Evolutionary conservation across 805 yeast species (phyloP), one percentile per base, ranked within the genome.

Genomic region (Candida easanensis): DNA sequence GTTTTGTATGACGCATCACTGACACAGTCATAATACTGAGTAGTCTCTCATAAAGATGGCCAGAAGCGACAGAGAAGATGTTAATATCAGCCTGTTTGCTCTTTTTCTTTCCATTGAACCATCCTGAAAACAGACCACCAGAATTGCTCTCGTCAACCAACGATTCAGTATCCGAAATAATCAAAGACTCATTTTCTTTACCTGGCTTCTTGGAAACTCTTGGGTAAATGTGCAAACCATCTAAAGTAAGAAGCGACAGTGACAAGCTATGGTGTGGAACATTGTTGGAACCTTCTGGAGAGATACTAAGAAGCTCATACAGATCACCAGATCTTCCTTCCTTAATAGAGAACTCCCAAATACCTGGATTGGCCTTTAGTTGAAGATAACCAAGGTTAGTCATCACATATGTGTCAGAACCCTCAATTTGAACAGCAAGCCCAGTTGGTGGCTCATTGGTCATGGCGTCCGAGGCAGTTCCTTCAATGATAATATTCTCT

Each of bases 341-440:
- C 47, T 74, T 74, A 11, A 82, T 54, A 1, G 55, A 52, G n/a
- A 87, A 58, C 2, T 65, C 60, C 83, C 87, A 86, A 4, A 70
- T 36, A 0, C 96, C 96, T 1, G 95, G 93, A 39, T 69, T 70
- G 0, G 84, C 80, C 49, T 77, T 77, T 36, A 93, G 67, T 62
- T 90, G 97, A 41, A 84, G 77, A 61, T 91, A 91, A 0, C 97
- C 97, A 49, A 83, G 69, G 31, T 85, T 82, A 1, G 82, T 74
- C 93, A 91, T 85, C 1, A 89, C 80, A 30, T 65, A 68, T 0
- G 96, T 83, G 50, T 81, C 88, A 1, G 73, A 66, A 1, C 52
- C 54, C 28, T 49, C 44, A 14, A 57, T 38, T 38, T 54, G 54
- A 20, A 56, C 53, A n/a, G 48, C 14, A 41, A 58, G 17, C 16